A percentile compares a stretch with the other conserved stretches of the same genome.
phyloP scores from a whole-genome alignment of 371 early-diverging fungal species.

The Apophysomyces trapeziformis region DNA sequence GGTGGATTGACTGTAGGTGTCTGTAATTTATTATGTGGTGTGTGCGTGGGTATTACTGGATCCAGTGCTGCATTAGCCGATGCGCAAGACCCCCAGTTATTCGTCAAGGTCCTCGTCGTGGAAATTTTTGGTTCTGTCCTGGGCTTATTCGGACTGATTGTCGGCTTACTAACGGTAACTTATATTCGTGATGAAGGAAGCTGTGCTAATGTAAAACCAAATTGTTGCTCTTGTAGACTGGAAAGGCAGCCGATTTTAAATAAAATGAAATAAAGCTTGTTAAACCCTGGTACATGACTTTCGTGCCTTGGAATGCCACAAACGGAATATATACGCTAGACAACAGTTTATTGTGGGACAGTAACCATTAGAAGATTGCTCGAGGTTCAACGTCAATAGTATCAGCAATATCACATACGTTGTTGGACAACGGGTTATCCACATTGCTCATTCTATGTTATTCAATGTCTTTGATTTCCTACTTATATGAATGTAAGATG shows the following conservation, averaged over 20 bases:
- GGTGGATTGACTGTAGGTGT: conserved; percentile 95
- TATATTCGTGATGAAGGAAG: background rate
- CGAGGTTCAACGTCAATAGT: too few species aligned
- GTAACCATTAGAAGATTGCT: too few species aligned
- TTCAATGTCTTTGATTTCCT: too few species aligned
- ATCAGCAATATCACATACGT: too few species aligned
- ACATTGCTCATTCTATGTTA: too few species aligned
- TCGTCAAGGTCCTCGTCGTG: conserved; percentile 95
- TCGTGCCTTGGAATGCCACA: background rate
- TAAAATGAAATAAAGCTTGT: conserved; percentile 19
- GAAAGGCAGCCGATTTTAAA: conserved; percentile 60
- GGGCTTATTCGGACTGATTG: conserved; percentile 95
- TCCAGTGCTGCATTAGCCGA: conserved; percentile 95
- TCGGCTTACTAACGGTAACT: conserved; percentile 74
- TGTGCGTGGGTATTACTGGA: conserved; percentile 95
- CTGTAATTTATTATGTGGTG: conserved; percentile 92
- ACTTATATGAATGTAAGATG: too few species aligned
- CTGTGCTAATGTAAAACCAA: background rate
- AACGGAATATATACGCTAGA: background rate
- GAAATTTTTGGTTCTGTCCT: conserved; percentile 97
- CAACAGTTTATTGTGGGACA: too few species aligned
- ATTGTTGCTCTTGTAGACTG: conserved; percentile 41
- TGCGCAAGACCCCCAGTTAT: conserved; percentile 92
- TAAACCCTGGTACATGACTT: background rate
- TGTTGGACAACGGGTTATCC: too few species aligned